Evolutionary conservation across 2,329 filamentous ascomycete species (phyloP).

Genomic region (Metarhizium robertsii): DNA sequence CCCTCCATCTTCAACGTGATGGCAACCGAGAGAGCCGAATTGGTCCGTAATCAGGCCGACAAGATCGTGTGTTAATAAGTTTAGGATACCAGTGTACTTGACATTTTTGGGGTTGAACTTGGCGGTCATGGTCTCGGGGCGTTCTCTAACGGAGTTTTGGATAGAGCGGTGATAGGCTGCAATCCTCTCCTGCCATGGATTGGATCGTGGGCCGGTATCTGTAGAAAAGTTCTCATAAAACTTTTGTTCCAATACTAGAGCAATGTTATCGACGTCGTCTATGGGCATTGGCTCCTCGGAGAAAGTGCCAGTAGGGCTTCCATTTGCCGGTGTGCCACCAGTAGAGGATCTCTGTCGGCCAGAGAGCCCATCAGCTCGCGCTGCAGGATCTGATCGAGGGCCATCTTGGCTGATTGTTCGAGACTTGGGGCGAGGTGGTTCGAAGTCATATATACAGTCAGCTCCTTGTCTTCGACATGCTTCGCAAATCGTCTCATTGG

Average conservation of each 20-base stretch:
- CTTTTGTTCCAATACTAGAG: constrained; percentile 18
- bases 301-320: constrained; percentile 13
- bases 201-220: constrained; percentile 8
- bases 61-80: constrained; percentile 20
- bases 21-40: constrained; percentile 21
- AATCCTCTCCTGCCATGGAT: constrained; percentile 14
- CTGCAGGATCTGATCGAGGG: constrained; percentile 9
- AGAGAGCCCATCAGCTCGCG: constrained; percentile 8
- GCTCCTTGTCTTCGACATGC: constrained; percentile 25
- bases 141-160: constrained; percentile 6
- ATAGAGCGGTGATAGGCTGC: constrained; percentile 10
- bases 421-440: constrained; percentile 20
- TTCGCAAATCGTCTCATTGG: constrained; percentile 27
- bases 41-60: constrained; percentile 23
- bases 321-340: constrained; percentile 12
- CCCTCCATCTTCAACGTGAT: constrained; percentile 17
- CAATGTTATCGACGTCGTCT: constrained; percentile 17
- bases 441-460: constrained; percentile 29
- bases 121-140: constrained; percentile 8
- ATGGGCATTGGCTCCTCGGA: constrained; percentile 11
- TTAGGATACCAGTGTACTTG: constrained; percentile 17
- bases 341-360: constrained; percentile 16
- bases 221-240: constrained; percentile 20
- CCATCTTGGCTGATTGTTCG: constrained; percentile 19
- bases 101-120: constrained; percentile 12